Evolutionary conservation across 495 filamentous ascomycete genomes (phyloP), one percentile per base, ranked within the genome.

Genomic region (Corynascus novoguineensis): DNA sequence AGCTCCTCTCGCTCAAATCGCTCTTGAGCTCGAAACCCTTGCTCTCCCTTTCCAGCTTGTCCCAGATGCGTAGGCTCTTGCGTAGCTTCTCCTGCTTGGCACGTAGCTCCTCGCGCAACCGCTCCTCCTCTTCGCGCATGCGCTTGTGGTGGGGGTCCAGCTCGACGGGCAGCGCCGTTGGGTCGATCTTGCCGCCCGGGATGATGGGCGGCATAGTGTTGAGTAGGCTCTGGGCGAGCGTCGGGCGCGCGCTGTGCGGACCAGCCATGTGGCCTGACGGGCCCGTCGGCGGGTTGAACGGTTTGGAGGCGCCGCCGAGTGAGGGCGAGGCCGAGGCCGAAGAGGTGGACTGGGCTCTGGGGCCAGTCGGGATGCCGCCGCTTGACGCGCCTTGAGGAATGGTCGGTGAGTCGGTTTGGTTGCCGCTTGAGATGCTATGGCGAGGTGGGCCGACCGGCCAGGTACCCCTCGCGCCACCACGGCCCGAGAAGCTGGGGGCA

Each of bases 281-380:
- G 6, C 75, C 76, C 3, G 76, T 79, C 22, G 76, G 76, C 0
- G 76, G 76, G 46, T 79, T 79, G 58, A 79, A 79, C 0, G 73
- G 71, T 25, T 73, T 74, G 24, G 68, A 46, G 15, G 51, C 14
- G n/a, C n/a, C n/a, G n/a, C n/a, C n/a, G 12, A 32, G 17, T 37
- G 51, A 47, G 5, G 52, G 52, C 25, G 51, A 31, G 57, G 31
- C 34, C n/a, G 63, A 59, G 24, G 63, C 55, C 1, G 63, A 63
- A 28, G 65, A 61, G 25, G 65, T 67, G 9, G 62, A 44, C 32
- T 62, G 53, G 14, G 67, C 73, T 15, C 76, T 64, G 9, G 76
- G 76, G 2, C 76, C 76, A 5, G 75, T 78, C 4, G 75, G 76
- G 49, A 77, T 76, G 27, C 31, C 60, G 27, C 49, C 64, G 32